Evolutionary conservation across 805 yeast species (phyloP).

Genomic region (Myxozyma geophila): DNA sequence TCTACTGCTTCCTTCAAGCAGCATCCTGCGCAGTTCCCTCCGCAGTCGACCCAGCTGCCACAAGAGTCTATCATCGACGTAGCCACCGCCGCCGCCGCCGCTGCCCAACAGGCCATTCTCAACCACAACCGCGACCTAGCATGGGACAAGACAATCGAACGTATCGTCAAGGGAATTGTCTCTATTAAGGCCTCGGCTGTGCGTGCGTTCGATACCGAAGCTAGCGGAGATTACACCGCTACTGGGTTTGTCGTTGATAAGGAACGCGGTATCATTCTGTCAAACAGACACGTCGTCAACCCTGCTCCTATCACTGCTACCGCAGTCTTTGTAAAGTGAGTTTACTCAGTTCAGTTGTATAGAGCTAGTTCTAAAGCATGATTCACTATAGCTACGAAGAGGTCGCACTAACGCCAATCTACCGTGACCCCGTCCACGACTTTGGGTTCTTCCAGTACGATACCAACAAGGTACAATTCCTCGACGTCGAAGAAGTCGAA

Average conservation of each 20-base stretch:
- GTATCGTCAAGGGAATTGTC: constrained; percentile 35
- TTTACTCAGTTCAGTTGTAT: not conserved
- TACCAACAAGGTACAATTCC: constrained; percentile 29
- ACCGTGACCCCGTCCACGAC: constrained; percentile 37
- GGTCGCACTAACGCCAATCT: constrained; percentile 34
- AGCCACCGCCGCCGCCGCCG: constrained; percentile 15
- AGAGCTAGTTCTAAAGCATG: not conserved
- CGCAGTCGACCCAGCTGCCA: not conserved
- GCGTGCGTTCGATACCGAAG: constrained; percentile 35
- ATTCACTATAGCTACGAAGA: constrained; percentile 28
- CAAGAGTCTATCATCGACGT: constrained; percentile 4
- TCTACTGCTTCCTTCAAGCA: not conserved
- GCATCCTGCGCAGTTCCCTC: not conserved
- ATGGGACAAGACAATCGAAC: constrained; percentile 35
- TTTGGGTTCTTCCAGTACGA: constrained; percentile 37
- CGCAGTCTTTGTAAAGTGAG: constrained; percentile 36
- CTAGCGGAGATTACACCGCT: constrained; percentile 35
- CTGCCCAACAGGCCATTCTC: constrained; percentile 4
- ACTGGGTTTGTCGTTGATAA: constrained; percentile 37
- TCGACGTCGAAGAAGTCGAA: constrained; percentile 34
- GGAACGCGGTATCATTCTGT: constrained; percentile 31
- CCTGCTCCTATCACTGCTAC: constrained; percentile 36
- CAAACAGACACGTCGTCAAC: constrained; percentile 35
- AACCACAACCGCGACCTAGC: constrained; percentile 22
- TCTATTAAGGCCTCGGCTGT: constrained; percentile 35